Evolutionary conservation across 2,329 filamentous ascomycete species (phyloP).

Genomic region (Gyromitra esculenta): DNA sequence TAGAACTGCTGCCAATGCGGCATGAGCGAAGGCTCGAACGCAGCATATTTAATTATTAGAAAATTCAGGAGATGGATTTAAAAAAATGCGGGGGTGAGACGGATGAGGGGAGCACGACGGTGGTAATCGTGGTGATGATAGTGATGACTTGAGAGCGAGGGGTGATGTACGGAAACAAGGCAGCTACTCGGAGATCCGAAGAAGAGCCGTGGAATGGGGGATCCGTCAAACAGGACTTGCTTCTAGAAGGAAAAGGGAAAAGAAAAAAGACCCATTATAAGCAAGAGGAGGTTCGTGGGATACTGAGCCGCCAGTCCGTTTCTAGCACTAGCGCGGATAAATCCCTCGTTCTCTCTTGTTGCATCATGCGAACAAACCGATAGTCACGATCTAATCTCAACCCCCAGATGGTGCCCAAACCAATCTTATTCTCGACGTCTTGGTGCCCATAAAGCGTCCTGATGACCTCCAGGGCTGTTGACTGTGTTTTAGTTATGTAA

Average conservation of each 20-base stretch:
- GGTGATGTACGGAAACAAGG: constrained; percentile 34
- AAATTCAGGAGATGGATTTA: constrained; percentile 24
- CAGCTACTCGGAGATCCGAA: constrained; percentile 27
- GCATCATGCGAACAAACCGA: constrained; percentile 21
- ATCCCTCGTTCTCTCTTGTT: constrained; percentile 31
- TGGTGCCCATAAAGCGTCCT: constrained; percentile 9
- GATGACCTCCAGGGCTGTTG: constrained; percentile 16
- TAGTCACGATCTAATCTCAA: constrained; percentile 44
- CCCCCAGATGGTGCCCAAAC: not conserved
- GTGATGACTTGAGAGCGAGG: constrained; percentile 14
- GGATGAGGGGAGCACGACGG: not conserved
- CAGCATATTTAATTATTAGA: constrained; percentile 33
- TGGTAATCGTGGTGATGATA: not conserved
- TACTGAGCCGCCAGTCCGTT: constrained; percentile 19
- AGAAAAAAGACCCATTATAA: constrained; percentile 37
- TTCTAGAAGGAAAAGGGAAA: constrained; percentile 43
- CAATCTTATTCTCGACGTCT: constrained; percentile 6
- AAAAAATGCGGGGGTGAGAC: constrained; percentile 17
- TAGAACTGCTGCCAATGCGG: constrained; percentile 37
- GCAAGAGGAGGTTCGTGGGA: constrained; percentile 39
- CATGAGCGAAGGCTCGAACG: constrained; percentile 49
- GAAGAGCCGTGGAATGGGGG: constrained; percentile 27
- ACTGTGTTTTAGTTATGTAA: constrained; percentile 31
- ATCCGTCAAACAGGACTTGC: constrained; percentile 25
- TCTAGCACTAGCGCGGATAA: constrained; percentile 34